These are phyloP conservation scores for Themeda triandra DNA, from an alignment of 176 grass and related monocot genomes.

Conservation along the genomic window DNA sequence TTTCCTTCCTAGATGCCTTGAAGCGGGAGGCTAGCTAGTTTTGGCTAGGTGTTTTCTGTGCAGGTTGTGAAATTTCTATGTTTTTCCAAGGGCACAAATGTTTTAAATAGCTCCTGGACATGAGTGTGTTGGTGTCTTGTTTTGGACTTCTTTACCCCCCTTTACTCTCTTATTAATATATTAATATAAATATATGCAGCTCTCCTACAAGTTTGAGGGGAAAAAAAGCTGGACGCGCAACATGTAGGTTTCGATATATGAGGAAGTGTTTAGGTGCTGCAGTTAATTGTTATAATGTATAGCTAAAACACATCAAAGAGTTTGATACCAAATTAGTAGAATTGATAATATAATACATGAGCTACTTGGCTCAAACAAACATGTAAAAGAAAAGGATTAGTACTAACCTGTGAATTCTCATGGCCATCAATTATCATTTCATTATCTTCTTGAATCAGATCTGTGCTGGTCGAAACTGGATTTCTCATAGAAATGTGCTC, in stretches of 20 bases:
- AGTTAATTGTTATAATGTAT: conserved; percentile 1
- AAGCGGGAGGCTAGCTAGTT: neutral
- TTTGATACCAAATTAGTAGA: neutral
- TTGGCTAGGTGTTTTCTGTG: neutral
- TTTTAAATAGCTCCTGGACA: too few species aligned
- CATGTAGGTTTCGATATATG: neutral
- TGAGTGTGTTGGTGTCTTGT: neutral
- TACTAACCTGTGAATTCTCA: conserved; percentile 39
- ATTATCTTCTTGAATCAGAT: conserved; percentile 21
- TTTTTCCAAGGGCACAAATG: too few species aligned
- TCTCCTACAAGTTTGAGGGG: neutral
- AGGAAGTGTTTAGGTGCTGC: neutral
- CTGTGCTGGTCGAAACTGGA: conserved; percentile 1
- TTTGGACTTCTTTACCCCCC: neutral
- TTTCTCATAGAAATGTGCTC: too few species aligned
- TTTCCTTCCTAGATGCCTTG: neutral
- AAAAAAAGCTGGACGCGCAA: neutral
- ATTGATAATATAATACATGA: conserved; percentile 4
- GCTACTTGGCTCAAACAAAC: neutral
- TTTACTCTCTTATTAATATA: neutral
- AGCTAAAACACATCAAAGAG: conserved; percentile 5
- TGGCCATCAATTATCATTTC: conserved; percentile 9
- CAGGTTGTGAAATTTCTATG: too few species aligned
- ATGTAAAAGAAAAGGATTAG: conserved; percentile 1
- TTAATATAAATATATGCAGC: neutral